Evolutionary conservation across 2,329 filamentous ascomycete species (phyloP).

Genomic region (Cladosporium sp.): DNA sequence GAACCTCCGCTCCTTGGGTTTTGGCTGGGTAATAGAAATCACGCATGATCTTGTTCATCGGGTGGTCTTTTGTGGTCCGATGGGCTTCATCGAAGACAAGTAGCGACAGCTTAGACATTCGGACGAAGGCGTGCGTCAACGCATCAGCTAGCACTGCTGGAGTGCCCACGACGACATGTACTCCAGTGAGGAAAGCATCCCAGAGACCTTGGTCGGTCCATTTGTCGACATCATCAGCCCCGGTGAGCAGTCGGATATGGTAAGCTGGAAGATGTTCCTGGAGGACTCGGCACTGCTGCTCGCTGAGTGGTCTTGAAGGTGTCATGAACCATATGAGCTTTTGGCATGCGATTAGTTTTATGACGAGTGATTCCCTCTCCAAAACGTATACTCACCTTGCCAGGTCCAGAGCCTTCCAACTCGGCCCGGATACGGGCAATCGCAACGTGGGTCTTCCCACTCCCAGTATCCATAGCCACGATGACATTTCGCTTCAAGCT

Average conservation of each 20-base stretch:
- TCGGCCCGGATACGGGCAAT: slow-evolving; percentile 41
- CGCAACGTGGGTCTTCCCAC: slow-evolving; percentile 46
- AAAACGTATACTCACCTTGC: slow-evolving; percentile 30
- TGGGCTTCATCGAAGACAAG: slow-evolving; percentile 85
- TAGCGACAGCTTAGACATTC: slow-evolving; percentile 58
- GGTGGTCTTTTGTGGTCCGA: slow-evolving; percentile 61
- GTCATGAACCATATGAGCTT: slow-evolving; percentile 45
- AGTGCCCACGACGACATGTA: slow-evolving; percentile 72
- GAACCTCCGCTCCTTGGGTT: slow-evolving; percentile 39
- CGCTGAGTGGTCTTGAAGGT: slow-evolving; percentile 42
- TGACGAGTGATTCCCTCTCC: too few species aligned
- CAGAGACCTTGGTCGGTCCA: slow-evolving; percentile 67
- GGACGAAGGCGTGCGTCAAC: slow-evolving; percentile 68
- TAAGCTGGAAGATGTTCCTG: slow-evolving; percentile 40
- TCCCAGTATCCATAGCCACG: slow-evolving; percentile 47
- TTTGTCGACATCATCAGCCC: slow-evolving; percentile 63
- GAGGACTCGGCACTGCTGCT: slow-evolving; percentile 40
- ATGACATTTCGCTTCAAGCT: slow-evolving; percentile 43
- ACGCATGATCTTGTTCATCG: slow-evolving; percentile 67
- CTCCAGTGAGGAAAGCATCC: slow-evolving; percentile 59
- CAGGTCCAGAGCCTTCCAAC: slow-evolving; percentile 34
- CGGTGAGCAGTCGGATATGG: slow-evolving; percentile 59
- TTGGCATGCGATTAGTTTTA: neutral
- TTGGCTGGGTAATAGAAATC: slow-evolving; percentile 58
- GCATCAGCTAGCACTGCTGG: slow-evolving; percentile 71